A percentile compares a stretch with the other conserved stretches of the same genome.
phyloP scores from a whole-genome alignment of 2,329 filamentous ascomycete species.

The Myriosclerotinia curreyana region DNA sequence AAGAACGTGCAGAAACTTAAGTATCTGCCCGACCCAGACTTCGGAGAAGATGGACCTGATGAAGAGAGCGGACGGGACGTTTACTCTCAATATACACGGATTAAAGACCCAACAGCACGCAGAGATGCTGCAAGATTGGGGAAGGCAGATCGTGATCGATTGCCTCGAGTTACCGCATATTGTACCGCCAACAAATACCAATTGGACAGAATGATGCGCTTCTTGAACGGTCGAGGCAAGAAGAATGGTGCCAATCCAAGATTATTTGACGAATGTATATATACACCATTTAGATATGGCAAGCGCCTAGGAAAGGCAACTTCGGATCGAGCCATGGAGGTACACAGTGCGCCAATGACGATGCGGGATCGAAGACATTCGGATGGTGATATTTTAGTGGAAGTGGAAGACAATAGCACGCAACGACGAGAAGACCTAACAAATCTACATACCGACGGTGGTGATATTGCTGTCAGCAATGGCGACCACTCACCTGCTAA shows the following conservation, averaged over 20 bases:
- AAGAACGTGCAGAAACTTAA: constrained; percentile 97
- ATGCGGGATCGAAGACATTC: constrained; percentile 68
- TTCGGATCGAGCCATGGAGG: constrained; percentile 31
- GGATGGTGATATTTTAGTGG: constrained; percentile 68
- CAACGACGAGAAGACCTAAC: constrained; percentile 59
- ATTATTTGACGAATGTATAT: constrained; percentile 95
- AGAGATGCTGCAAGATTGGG: constrained; percentile 88
- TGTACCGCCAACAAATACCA: constrained; percentile 92
- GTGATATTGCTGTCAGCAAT: constrained; percentile 39
- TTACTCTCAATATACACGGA: constrained; percentile 95
- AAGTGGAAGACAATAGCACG: constrained; percentile 58
- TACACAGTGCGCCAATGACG: constrained; percentile 40
- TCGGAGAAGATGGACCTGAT: constrained; percentile 71
- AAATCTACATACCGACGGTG: constrained; percentile 50
- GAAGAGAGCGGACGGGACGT: constrained; percentile 94
- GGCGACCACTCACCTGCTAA: constrained; percentile 32
- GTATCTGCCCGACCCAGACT: constrained; percentile 86
- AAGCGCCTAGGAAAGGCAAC: constrained; percentile 42
- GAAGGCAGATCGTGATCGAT: constrained; percentile 82
- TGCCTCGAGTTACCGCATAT: constrained; percentile 93
- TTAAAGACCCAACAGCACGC: constrained; percentile 91
- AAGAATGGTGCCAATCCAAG: constrained; percentile 80
- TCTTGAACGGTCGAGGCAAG: constrained; percentile 79
- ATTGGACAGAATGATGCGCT: constrained; percentile 84
- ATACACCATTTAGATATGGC: constrained; percentile 85